Base-by-base conservation (phyloP, 2,329 filamentous ascomycete species). In the Fusarium paranaense region DNA sequence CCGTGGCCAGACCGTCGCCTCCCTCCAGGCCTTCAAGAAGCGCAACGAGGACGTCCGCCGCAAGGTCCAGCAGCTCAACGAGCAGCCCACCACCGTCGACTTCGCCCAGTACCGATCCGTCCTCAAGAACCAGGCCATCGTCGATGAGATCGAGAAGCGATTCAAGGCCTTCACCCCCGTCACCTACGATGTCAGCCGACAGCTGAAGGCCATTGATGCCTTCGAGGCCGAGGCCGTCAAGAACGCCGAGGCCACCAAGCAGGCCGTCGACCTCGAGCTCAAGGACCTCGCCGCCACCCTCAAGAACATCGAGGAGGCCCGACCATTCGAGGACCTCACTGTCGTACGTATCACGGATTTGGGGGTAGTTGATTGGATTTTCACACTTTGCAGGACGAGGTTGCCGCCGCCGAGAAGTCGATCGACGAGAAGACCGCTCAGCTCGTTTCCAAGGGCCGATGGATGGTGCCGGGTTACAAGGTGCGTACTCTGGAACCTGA, bases 401-500 rank as follows among this genome's bases (percentile, higher is more conserved):
- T 99, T 85, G 94, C 94, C 73, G 91, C 94, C 79, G 97, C 96
- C 80, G 94, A 95, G 85, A 95, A 97, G 80, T 96, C 97, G 78
- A 98, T 99, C 85, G 96, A 98, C 88, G 92, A 98, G 91, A 97
- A 97, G 90, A 98, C 96, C 80, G 88, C 92, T 81, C 92, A 97
- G 87, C 91, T 99, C 84, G 95, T 99, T 77, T 94, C 94, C 86
- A 98, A 97, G 93, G 96, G 96, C 85, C 94, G 95, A 91, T 99
- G 97, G 97, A 91, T 92, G 88, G 95, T 98, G 82, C 95, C 97
- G 75, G 97, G 97, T 84, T 99, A 99, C 94, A 98, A 98, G 95
- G 96, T 96, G 88, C 80, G 92, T 83, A 67, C 7, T 63, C 22
- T 27, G 20, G 32, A 30, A 33, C 30, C 20, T 13, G 14, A 27